Conservation (phyloP, 2,329 filamentous ascomycete species). For the Alternaria panax region DNA sequence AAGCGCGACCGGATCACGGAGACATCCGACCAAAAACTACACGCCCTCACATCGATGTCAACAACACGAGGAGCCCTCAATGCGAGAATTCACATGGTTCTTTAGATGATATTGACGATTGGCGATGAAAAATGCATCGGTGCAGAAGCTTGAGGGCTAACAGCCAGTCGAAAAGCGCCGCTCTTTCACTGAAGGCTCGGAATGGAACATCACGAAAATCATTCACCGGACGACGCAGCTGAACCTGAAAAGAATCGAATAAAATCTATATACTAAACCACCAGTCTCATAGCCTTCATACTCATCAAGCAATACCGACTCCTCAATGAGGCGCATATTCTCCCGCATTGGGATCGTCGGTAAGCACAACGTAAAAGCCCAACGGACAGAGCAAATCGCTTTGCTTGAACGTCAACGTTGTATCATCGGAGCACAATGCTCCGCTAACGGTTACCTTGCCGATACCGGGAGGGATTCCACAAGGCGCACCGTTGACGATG, state of each 20-base stretch:
- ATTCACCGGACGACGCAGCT: background rate
- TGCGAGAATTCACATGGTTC: no score
- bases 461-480: conserved; percentile 27
- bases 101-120: background rate
- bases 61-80: background rate
- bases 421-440: conserved; percentile 32
- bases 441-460: conserved; percentile 30
- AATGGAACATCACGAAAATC: background rate
- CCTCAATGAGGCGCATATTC: background rate
- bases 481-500: conserved; percentile 31
- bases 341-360: conserved; percentile 25
- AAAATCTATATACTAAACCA: background rate
- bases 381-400: conserved; percentile 30
- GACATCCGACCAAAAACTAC: background rate
- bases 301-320: background rate
- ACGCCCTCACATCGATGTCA: background rate
- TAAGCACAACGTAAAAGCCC: conserved; percentile 38
- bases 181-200: background rate
- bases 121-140: background rate
- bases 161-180: background rate
- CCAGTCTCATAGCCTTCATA: background rate
- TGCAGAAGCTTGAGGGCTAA: background rate
- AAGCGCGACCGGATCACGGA: background rate
- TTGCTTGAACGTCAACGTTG: conserved; percentile 32
- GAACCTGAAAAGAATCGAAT: background rate